Evolutionary conservation across 768 basidiomycete genomes (phyloP), one percentile per base, ranked within the genome.

Genomic region (Mycena floridula): DNA sequence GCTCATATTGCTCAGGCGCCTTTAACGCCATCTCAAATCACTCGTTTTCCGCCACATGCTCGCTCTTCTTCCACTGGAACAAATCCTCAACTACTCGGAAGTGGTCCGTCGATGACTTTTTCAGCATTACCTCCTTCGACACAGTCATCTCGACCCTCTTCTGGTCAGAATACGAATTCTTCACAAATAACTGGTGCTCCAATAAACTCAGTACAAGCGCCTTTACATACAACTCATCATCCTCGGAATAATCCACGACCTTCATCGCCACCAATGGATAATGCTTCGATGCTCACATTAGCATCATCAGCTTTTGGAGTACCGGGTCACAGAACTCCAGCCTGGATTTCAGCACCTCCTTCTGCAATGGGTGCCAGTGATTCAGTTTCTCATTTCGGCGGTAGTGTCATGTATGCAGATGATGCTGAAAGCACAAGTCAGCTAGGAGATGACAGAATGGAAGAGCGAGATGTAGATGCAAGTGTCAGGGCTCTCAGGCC

Each of bases 231-330:
- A 0, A 68, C 78, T n/a, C 91, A 90, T 43, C 92, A 97, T 65
- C 94, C 95, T 8, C 80, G 92, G 37, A 90, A 96, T 62, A 99
- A 99, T 58, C 95, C 95, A 1, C 81, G 89, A 20, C 95, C 96
- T 20, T 85, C 86, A 13, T 89, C 89, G 5, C 86, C 90, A 18
- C 94, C 95, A 1, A 70, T 81, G 37, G 92, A 94, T 57, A 93
- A 98, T 57, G 95, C 95, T 2, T 93, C 89, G 2, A 69, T 94
- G 44, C 72, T 97, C 37, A 99, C 95, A 0, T 78, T 99, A 9
- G 95, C 95, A 11, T 93, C 90, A 21, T 94, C 91, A 3, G 92
- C 89, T 3, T 96, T 89, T 61, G 94, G 81, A 1, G 67, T 84
- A 42, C 80, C 84, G 13, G 77, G 74, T 16, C 69, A 67, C 22